These are phyloP conservation scores for Candolleomyces aberdarensis DNA, from an alignment of 768 basidiomycete species.

Conservation along the genomic window DNA sequence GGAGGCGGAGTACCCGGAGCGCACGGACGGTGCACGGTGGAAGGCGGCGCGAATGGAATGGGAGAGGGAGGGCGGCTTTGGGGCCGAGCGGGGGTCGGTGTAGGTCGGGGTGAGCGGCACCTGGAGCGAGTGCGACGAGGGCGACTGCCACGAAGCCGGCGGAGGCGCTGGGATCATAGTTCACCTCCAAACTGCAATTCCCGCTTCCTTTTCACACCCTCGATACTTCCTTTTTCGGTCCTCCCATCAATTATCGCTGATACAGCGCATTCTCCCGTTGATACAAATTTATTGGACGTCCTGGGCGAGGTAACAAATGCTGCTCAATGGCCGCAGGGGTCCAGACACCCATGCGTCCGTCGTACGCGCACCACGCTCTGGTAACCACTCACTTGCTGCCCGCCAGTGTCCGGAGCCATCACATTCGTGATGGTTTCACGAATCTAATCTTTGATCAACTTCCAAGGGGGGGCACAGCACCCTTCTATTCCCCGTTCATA, in stretches of 20 bases:
- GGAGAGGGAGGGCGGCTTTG: slow-evolving; percentile 28
- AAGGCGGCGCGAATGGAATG: slow-evolving; percentile 24
- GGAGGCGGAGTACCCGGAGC: slow-evolving; percentile 48
- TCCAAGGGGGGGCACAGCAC: too few relatives aligned
- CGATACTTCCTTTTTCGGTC: slow-evolving; percentile 11
- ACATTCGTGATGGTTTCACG: too few relatives aligned
- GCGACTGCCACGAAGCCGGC: neutral
- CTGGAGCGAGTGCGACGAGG: slow-evolving; percentile 16
- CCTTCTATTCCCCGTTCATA: too few relatives aligned
- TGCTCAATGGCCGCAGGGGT: too few relatives aligned
- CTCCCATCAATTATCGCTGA: slow-evolving; percentile 7
- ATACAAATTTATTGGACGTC: neutral
- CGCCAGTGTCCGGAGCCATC: too few relatives aligned
- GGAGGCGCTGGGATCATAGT: neutral
- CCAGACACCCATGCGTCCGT: too few relatives aligned
- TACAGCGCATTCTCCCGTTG: neutral
- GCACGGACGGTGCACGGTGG: slow-evolving; percentile 43
- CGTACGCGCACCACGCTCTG: too few relatives aligned
- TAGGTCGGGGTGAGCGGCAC: slow-evolving; percentile 45
- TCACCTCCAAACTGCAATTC: neutral
- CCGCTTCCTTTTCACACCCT: neutral
- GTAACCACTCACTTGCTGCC: too few relatives aligned
- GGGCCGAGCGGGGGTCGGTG: slow-evolving; percentile 36
- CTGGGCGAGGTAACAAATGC: neutral
- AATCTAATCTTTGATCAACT: too few relatives aligned